Conservation (phyloP, 352 stramenopile genomes). For the Phytophthora ramorum region DNA sequence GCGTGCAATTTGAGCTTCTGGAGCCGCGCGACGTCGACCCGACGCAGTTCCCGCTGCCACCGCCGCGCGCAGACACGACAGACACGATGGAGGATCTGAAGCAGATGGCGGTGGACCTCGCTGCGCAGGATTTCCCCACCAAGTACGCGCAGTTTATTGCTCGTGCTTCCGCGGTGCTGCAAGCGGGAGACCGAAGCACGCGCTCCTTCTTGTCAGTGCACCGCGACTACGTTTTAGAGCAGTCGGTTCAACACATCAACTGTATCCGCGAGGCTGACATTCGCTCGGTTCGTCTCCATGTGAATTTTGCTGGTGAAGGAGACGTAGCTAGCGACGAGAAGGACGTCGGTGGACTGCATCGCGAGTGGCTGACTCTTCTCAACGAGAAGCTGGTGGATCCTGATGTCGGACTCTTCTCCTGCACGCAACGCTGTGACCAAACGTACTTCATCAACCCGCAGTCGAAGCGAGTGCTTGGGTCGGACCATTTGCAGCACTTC, state of each 20-base stretch:
- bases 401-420: slow-evolving; percentile 60
- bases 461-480: slow-evolving; percentile 53
- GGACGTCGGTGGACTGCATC: slow-evolving; percentile 53
- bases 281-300: slow-evolving; percentile 50
- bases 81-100: slow-evolving; percentile 37
- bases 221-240: slow-evolving; percentile 51
- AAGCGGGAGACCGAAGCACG: slow-evolving; percentile 7
- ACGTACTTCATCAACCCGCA: slow-evolving; percentile 72
- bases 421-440: slow-evolving; percentile 59
- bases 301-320: slow-evolving; percentile 70
- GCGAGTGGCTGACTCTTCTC: slow-evolving; percentile 86
- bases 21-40: slow-evolving; percentile 31
- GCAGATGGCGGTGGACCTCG: slow-evolving; percentile 27
- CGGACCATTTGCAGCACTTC: slow-evolving; percentile 68
- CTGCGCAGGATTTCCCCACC: slow-evolving; percentile 44
- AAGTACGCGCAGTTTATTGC: slow-evolving; percentile 62
- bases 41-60: slow-evolving; percentile 36
- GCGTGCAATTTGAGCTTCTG: slow-evolving; percentile 41
- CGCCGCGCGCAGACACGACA: slow-evolving; percentile 12
- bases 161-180: slow-evolving; percentile 24
- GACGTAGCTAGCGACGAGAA: slow-evolving; percentile 50
- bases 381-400: slow-evolving; percentile 58
- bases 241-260: slow-evolving; percentile 63
- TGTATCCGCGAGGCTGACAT: slow-evolving; percentile 47
- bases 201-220: slow-evolving; percentile 33